These are phyloP conservation scores for Coemansia guatemalensis DNA, from an alignment of 192 early-diverging fungal species.

Conservation along the genomic window DNA sequence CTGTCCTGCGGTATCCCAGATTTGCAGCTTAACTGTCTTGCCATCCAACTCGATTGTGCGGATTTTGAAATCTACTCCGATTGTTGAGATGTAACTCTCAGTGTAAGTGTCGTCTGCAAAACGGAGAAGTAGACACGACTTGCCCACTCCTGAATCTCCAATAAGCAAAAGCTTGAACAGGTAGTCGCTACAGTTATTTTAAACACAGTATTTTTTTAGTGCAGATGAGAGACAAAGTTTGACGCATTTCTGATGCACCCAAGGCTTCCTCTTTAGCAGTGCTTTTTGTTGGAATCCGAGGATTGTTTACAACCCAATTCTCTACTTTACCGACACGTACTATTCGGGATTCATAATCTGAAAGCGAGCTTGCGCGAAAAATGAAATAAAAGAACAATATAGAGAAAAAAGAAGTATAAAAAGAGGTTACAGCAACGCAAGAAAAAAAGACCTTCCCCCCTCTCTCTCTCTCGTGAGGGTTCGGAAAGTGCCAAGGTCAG, in stretches of 20 bases:
- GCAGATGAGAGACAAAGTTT: not conserved
- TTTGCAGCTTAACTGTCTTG: constrained; percentile 97
- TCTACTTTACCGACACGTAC: constrained; percentile 12
- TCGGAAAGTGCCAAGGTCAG: not conserved
- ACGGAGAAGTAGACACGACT: constrained; percentile 94
- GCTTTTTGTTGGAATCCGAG: not conserved
- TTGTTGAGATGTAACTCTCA: constrained; percentile 97
- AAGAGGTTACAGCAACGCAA: not conserved
- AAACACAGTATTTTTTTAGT: not conserved
- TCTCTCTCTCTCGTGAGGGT: too few species aligned
- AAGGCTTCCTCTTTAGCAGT: not conserved
- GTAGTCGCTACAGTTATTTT: constrained; percentile 76
- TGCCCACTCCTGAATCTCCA: constrained; percentile 98
- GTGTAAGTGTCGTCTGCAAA: constrained; percentile 99
- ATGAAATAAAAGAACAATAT: constrained; percentile 3
- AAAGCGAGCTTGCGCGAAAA: not conserved
- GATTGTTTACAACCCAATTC: not conserved
- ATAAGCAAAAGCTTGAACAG: constrained; percentile 99
- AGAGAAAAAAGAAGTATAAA: constrained; percentile 1
- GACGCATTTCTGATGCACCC: too few species aligned
- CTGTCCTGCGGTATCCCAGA: constrained; percentile 99
- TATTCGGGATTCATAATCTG: constrained; percentile 52
- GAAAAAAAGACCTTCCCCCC: not conserved
- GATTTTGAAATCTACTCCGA: constrained; percentile 99
- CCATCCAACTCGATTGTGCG: constrained; percentile 98